A percentile compares a stretch with the other conserved stretches of the same genome.
phyloP scores from a whole-genome alignment of 805 yeast genomes.

The Barnettozyma wickerhamii region DNA sequence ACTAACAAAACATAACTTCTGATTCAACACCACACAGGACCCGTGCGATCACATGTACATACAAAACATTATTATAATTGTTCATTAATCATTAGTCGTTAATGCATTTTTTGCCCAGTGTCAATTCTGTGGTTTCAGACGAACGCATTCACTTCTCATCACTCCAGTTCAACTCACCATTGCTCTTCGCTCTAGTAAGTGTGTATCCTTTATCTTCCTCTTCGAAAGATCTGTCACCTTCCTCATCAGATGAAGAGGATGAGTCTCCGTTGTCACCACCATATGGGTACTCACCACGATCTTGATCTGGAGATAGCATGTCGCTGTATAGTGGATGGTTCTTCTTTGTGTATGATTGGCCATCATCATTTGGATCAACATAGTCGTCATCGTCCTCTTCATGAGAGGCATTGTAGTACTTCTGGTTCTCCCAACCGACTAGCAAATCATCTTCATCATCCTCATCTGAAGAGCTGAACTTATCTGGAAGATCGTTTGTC shows the following conservation, averaged over 20 bases:
- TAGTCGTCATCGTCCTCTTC: slow-evolving; percentile 60
- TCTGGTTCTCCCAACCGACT: slow-evolving; percentile 17
- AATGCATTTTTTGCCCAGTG: slow-evolving; percentile 5
- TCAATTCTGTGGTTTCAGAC: too few relatives aligned
- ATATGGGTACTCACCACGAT: slow-evolving; percentile 21
- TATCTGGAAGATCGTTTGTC: slow-evolving; percentile 50
- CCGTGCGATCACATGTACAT: slow-evolving; percentile 1
- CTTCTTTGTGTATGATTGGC: slow-evolving; percentile 63
- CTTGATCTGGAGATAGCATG: slow-evolving; percentile 26
- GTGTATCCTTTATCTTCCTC: slow-evolving; percentile 29
- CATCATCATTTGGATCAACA: slow-evolving; percentile 79
- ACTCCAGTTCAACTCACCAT: slow-evolving; percentile 32
- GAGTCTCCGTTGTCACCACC: slow-evolving; percentile 20
- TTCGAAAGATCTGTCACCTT: slow-evolving; percentile 21
- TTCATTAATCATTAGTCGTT: slow-evolving; percentile 10
- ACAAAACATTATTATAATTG: slow-evolving; percentile 3
- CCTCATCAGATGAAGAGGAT: slow-evolving; percentile 20
- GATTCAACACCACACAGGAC: neutral
- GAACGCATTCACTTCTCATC: slow-evolving; percentile 26
- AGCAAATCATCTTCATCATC: slow-evolving; percentile 30
- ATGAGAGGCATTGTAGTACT: slow-evolving; percentile 10
- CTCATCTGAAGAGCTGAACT: slow-evolving; percentile 54
- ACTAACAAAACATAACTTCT: neutral
- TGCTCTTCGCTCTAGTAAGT: slow-evolving; percentile 33
- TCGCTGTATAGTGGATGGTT: slow-evolving; percentile 52